Conservation (phyloP, 257 asterid genomes). For the Petrea volubilis region DNA sequence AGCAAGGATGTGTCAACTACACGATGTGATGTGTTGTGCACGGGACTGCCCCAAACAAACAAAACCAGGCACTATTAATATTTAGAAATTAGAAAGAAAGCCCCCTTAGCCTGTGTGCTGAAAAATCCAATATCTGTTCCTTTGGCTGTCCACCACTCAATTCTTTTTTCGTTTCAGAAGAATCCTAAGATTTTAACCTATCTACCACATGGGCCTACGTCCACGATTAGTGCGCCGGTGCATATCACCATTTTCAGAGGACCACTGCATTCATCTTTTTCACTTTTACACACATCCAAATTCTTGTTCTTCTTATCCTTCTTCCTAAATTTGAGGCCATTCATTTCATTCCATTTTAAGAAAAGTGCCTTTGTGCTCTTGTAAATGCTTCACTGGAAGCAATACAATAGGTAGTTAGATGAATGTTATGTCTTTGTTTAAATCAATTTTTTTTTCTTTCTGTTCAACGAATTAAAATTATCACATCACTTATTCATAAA, state of each 20-base stretch:
- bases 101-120: background rate
- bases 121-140: background rate
- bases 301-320: too few relatives aligned
- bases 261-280: background rate
- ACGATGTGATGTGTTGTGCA: constrained; percentile 10
- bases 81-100: background rate
- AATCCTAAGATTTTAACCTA: constrained; percentile 12
- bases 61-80: background rate
- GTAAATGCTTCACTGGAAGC: too few relatives aligned
- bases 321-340: too few relatives aligned
- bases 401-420: too few relatives aligned
- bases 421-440: background rate
- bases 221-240: background rate
- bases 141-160: background rate
- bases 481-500: too few relatives aligned
- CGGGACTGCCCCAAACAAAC: background rate
- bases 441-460: background rate
- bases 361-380: too few relatives aligned
- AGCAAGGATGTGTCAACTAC: background rate
- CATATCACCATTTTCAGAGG: background rate
- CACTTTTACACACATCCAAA: background rate
- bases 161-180: constrained; percentile 7
- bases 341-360: too few relatives aligned
- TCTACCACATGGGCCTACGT: constrained; percentile 4
- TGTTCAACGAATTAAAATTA: too few relatives aligned